These are phyloP conservation scores for Blastobotrys elegans DNA, from an alignment of 1,139 yeast species.

Conservation along the genomic window DNA sequence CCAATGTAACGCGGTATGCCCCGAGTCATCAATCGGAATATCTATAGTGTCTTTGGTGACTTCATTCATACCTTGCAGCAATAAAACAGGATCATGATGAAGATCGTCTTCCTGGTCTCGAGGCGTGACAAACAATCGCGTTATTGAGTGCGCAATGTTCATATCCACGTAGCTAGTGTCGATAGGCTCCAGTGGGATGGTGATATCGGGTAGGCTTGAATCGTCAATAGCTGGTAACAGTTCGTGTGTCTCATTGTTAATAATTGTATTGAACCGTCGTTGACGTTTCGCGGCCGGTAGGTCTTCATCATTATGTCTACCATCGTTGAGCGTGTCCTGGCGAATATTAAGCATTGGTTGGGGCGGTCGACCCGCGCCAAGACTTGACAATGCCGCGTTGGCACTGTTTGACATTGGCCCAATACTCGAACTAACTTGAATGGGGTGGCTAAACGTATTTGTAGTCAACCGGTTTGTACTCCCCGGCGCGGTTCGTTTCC, in stretches of 20 bases:
- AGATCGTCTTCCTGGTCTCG: slow-evolving; percentile 3
- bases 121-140: slow-evolving; percentile 14
- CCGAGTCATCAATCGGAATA: slow-evolving; percentile 86
- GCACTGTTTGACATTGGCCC: not conserved
- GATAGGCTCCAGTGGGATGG: slow-evolving; percentile 14
- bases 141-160: slow-evolving; percentile 12
- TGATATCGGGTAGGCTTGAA: slow-evolving; percentile 11
- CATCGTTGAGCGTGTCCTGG: slow-evolving; percentile 7
- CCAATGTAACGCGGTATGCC: slow-evolving; percentile 94
- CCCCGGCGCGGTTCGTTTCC: slow-evolving; percentile 24
- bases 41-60: slow-evolving; percentile 45
- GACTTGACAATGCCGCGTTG: not conserved
- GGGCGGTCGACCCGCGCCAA: slow-evolving; percentile 1
- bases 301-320: not conserved
- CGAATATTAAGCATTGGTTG: not conserved
- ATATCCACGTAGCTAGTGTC: slow-evolving; percentile 12
- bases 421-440: slow-evolving; percentile 3
- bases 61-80: slow-evolving; percentile 16
- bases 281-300: not conserved
- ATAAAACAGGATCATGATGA: slow-evolving; percentile 13
- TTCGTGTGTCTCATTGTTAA: not conserved
- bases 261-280: slow-evolving; percentile 1
- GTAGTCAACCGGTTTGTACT: not conserved
- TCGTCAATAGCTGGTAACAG: slow-evolving; percentile 8
- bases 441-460: slow-evolving; percentile 6